phyloP scores from a whole-genome alignment of 306 rosid genomes.

The Fagus sylvatica region DNA sequence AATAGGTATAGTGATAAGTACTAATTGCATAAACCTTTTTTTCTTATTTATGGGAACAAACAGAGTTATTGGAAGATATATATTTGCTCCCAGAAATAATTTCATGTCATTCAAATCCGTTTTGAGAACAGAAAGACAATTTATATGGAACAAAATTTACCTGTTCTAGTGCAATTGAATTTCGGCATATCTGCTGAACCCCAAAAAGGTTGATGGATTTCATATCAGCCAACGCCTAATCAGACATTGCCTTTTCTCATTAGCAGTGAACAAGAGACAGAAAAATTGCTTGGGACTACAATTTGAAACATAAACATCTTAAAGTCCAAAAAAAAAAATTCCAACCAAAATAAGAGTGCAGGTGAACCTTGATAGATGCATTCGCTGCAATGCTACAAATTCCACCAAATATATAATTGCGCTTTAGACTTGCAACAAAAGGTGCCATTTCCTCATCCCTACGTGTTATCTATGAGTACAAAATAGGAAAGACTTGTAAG shows the following conservation, averaged over 20 bases:
- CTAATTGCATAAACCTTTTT: background rate
- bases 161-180: conserved; percentile 97
- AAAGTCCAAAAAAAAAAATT: background rate
- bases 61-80: background rate
- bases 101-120: background rate
- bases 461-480: conserved; percentile 76
- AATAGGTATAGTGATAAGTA: background rate
- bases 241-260: conserved; percentile 28
- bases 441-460: conserved; percentile 98
- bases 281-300: conserved; percentile 17
- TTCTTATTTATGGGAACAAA: background rate
- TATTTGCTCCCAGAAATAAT: background rate
- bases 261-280: conserved; percentile 29
- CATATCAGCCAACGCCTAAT: conserved; percentile 90
- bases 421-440: conserved; percentile 72
- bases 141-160: conserved; percentile 34
- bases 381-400: conserved; percentile 86
- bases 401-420: conserved; percentile 95
- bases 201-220: conserved; percentile 93
- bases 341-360: background rate
- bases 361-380: conserved; percentile 71
- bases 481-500: conserved; percentile 25
- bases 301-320: conserved; percentile 12
- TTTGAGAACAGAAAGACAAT: conserved; percentile 6
- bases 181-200: conserved; percentile 98